A percentile compares a stretch with the other conserved stretches of the same genome.
Conservation (phyloP, 805 yeast genomes). For the Nakazawaea anatomiae region DNA sequence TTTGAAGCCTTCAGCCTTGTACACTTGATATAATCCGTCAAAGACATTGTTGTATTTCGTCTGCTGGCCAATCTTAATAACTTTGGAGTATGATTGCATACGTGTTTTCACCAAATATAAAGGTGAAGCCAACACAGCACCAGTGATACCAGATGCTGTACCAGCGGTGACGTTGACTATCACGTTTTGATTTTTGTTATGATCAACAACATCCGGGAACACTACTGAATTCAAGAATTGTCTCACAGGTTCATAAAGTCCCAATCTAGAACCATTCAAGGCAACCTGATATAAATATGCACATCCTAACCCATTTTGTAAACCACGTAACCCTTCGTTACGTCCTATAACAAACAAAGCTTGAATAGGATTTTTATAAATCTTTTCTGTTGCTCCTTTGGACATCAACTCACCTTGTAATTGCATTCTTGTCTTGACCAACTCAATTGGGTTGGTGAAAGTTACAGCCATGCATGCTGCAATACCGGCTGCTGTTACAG, state of each 20-base stretch:
- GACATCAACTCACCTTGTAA: slow-evolving; percentile 85
- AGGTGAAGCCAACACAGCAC: slow-evolving; percentile 88
- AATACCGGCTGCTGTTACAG: slow-evolving; percentile 83
- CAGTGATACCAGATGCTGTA: slow-evolving; percentile 78
- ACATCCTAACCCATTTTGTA: slow-evolving; percentile 83
- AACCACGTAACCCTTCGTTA: slow-evolving; percentile 82
- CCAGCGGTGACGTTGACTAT: slow-evolving; percentile 75
- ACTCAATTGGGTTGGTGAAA: slow-evolving; percentile 91
- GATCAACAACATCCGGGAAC: slow-evolving; percentile 41
- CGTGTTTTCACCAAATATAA: slow-evolving; percentile 89
- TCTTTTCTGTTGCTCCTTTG: slow-evolving; percentile 38
- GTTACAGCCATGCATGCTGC: slow-evolving; percentile 99
- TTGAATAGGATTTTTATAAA: slow-evolving; percentile 81
- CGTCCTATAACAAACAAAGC: slow-evolving; percentile 66
- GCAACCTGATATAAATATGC: slow-evolving; percentile 91
- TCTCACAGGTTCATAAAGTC: slow-evolving; percentile 88
- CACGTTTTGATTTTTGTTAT: slow-evolving; percentile 41
- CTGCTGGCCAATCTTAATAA: slow-evolving; percentile 79
- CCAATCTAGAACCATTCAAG: slow-evolving; percentile 90
- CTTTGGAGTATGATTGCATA: slow-evolving; percentile 84
- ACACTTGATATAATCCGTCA: slow-evolving; percentile 64
- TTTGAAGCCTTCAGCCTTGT: slow-evolving; percentile 58
- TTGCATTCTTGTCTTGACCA: slow-evolving; percentile 94
- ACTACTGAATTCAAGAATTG: slow-evolving; percentile 46
- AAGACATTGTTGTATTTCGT: slow-evolving; percentile 71